Evolutionary conservation across 208 protist genomes (phyloP).

Genomic region (Wallacemonas collosoma): DNA sequence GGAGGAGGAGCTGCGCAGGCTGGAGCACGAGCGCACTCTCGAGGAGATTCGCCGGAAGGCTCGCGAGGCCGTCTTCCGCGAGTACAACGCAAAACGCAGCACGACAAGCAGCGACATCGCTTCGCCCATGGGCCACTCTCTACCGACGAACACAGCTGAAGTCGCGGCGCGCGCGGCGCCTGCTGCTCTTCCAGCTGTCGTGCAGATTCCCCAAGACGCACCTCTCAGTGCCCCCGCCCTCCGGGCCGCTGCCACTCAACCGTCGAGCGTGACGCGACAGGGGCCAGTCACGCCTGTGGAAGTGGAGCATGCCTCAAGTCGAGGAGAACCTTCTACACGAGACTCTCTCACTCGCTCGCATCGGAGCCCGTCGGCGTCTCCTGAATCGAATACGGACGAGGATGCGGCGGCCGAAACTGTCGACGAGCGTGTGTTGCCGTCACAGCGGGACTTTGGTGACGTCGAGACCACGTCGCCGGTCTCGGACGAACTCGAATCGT

Average conservation of each 20-base stretch:
- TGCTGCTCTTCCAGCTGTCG: not conserved
- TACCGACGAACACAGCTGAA: not conserved
- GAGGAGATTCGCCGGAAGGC: slow-evolving; percentile 46
- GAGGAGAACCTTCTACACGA: not conserved
- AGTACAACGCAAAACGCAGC: slow-evolving; percentile 37
- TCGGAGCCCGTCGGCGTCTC: not conserved
- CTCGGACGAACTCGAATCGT: slow-evolving; percentile 13
- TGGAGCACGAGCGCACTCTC: slow-evolving; percentile 22
- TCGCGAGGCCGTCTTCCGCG: slow-evolving; percentile 39
- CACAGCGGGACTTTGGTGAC: slow-evolving; percentile 3
- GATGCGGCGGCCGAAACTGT: slow-evolving; percentile 18
- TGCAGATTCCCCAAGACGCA: too few relatives aligned
- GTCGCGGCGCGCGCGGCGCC: not conserved
- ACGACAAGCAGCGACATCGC: slow-evolving; percentile 16
- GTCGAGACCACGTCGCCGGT: slow-evolving; percentile 1
- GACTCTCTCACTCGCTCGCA: slow-evolving; percentile 4
- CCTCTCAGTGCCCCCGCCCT: too few relatives aligned
- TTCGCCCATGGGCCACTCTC: not conserved
- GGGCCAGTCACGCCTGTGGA: not conserved
- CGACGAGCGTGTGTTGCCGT: not conserved
- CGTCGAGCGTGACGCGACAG: not conserved
- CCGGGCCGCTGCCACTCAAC: not conserved
- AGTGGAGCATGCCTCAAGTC: not conserved
- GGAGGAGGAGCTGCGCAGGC: slow-evolving; percentile 17
- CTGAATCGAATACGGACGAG: not conserved